Base-by-base conservation (phyloP, 169 alveolate species). In the Plasmodium relictum region DNA sequence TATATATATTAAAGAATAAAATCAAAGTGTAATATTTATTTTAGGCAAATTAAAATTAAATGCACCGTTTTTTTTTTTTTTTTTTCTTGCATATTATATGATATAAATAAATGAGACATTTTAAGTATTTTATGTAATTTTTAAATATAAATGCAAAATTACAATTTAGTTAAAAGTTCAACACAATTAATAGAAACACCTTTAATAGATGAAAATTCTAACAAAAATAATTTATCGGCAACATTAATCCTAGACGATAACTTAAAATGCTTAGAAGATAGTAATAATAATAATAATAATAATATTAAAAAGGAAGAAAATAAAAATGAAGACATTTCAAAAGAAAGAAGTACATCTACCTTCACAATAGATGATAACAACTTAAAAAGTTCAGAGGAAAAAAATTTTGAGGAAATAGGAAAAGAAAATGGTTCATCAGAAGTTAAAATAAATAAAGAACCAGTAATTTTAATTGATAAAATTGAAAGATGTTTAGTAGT, bases 401-500 rank as follows among this genome's bases (percentile, higher is more conserved):
- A 61, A n/a, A 61, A 61, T 20, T 18, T n/a, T 8, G 61, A 50
- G 61, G 61, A 50, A 14, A 68, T 12, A 70, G 18, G 22, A 44
- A 22, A 20, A 48, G 7, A 50, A 48, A 22, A 37, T n/a, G n/a
- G 39, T n/a, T n/a, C n/a, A n/a, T n/a, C 20, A n/a, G 71, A 52
- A 83, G 65, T 12, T 1, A 61, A 24, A 14, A 24, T 68, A 52
- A 83, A 22, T n/a, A 68, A 71, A 48, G 92, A 92, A 70, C 96
- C 96, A 1, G 83, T 92, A 3, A 90, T 94, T 18, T 45, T 92
- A 42, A 94, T 94, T 16, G 96, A 94, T 69, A 94, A 92, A 83
- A 90, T 90, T 1, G 96, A 94, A 88, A 42, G 96, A 3, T 94
- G 95, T 22, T 78, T 94, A 42, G 94, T 94, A 18, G 96, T 94